These are phyloP conservation scores for Fusarium zealandicum DNA, from an alignment of 2,329 filamentous ascomycete species.

Conservation along the genomic window DNA sequence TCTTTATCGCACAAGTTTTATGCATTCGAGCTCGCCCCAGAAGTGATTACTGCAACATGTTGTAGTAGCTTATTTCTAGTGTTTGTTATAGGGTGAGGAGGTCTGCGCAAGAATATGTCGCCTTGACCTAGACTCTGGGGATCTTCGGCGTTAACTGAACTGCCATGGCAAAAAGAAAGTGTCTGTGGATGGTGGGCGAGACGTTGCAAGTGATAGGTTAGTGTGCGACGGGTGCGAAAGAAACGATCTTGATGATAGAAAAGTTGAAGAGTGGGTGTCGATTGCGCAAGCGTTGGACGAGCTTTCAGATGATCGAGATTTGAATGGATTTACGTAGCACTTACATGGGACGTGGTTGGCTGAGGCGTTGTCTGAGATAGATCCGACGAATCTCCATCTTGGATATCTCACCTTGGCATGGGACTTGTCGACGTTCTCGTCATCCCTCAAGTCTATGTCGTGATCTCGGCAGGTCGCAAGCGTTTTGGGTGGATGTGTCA, in stretches of 20 bases:
- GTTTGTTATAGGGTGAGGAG: no score
- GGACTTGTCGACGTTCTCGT: conserved; percentile 27
- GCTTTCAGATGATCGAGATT: conserved; percentile 1
- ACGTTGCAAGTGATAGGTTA: not conserved
- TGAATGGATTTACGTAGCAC: conserved; percentile 13
- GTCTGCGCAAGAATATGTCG: conserved; percentile 49
- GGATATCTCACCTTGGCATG: conserved; percentile 23
- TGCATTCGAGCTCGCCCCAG: no score
- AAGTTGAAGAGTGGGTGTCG: conserved; percentile 22
- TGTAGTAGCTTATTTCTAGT: no score
- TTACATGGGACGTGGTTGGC: conserved; percentile 15
- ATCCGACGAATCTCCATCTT: conserved; percentile 7
- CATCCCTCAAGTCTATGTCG: conserved; percentile 37
- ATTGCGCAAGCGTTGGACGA: not conserved
- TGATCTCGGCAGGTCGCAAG: conserved; percentile 36
- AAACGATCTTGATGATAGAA: conserved; percentile 7
- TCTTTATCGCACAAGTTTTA: no score
- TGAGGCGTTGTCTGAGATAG: not conserved
- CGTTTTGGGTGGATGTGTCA: conserved; percentile 23
- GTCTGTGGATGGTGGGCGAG: no score
- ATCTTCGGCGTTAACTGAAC: conserved; percentile 45
- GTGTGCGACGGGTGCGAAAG: conserved; percentile 9
- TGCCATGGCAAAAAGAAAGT: not conserved
- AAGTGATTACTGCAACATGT: no score
- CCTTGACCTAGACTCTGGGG: no score